Conservation (phyloP, 169 alveolate genomes). For the Blepharisma undulans region DNA sequence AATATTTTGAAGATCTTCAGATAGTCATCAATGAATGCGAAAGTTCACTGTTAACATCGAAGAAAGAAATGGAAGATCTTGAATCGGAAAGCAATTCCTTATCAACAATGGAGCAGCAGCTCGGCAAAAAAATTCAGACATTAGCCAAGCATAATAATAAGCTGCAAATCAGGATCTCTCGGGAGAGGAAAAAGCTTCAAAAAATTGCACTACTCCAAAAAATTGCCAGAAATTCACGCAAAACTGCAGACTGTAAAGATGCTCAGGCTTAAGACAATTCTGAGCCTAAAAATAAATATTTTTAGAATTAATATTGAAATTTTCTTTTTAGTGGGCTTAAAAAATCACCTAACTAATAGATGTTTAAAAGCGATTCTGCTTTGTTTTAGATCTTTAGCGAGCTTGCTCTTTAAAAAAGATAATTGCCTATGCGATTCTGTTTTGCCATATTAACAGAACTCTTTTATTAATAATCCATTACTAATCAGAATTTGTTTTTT, state of each 20-base stretch:
- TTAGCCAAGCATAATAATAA: too few relatives aligned
- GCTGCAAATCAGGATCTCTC: background rate
- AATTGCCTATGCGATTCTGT: background rate
- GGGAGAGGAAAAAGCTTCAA: background rate
- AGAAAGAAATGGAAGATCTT: background rate
- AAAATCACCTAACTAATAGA: background rate
- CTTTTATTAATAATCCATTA: background rate
- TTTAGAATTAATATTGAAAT: background rate
- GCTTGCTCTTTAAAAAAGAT: background rate
- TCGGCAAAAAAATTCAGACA: background rate
- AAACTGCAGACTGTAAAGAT: background rate
- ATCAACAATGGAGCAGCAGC: background rate
- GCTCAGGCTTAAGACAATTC: background rate
- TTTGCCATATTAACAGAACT: background rate
- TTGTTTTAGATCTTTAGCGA: background rate
- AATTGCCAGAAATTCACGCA: background rate
- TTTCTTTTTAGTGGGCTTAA: background rate
- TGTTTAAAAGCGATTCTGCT: background rate
- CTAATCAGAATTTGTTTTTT: background rate
- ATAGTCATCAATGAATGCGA: background rate
- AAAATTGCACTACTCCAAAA: background rate
- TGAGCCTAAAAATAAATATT: background rate
- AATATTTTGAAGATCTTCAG: background rate
- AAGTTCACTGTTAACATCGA: background rate
- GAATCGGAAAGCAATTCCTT: background rate